Conservation (phyloP, 2,329 filamentous ascomycete species). For the Neurospora sp. region DNA sequence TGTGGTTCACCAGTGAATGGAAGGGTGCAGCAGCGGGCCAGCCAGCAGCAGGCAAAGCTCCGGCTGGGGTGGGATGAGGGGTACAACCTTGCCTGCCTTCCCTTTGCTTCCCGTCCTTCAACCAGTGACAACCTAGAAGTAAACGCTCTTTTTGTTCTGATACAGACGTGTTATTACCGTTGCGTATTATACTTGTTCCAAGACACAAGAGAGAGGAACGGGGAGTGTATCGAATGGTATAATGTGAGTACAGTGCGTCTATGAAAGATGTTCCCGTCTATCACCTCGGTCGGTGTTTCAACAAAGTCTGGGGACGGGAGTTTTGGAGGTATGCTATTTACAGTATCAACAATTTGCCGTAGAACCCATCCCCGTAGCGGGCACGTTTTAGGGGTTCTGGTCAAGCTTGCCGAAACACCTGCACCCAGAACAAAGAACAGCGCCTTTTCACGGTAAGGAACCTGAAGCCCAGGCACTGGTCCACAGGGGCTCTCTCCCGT, state of each 20-base stretch:
- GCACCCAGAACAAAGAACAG: background rate
- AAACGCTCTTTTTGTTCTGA: background rate
- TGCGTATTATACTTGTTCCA: background rate
- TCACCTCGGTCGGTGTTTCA: too few relatives aligned
- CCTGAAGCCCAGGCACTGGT: background rate
- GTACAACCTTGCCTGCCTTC: conserved; percentile 1
- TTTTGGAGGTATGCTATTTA: background rate
- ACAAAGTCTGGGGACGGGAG: too few relatives aligned
- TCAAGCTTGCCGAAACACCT: background rate
- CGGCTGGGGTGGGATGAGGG: conserved; percentile 12
- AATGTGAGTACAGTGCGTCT: background rate
- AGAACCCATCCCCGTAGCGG: background rate
- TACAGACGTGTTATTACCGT: background rate
- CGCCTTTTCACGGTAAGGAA: background rate
- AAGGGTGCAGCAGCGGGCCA: conserved; percentile 6
- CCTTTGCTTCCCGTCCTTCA: background rate
- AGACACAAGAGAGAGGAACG: background rate
- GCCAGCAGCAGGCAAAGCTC: conserved; percentile 11
- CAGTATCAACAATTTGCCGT: background rate
- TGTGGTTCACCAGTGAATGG: conserved; percentile 7
- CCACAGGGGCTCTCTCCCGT: background rate
- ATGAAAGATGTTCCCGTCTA: background rate
- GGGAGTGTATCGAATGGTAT: background rate
- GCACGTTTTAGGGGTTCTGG: background rate
- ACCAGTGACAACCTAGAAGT: background rate